Evolutionary conservation across 2,329 filamentous ascomycete genomes (phyloP).

Genomic region (Simplicillium sp.): DNA sequence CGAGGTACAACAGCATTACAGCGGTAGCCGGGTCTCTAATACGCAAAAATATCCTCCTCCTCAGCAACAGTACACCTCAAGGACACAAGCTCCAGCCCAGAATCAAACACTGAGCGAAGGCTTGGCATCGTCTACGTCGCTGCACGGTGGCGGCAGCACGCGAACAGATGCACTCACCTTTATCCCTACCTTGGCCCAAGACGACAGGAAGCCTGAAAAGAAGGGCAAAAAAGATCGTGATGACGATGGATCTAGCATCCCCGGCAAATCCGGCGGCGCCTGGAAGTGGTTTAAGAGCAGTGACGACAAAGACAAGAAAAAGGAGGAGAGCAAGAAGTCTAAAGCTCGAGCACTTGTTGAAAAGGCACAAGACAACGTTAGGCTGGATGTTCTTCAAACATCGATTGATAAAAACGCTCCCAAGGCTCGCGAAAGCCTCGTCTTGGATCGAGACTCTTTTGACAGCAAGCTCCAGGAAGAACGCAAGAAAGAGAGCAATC

Average conservation of each 20-base stretch:
- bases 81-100: conserved; percentile 10
- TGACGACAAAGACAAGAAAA: conserved; percentile 54
- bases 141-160: conserved; percentile 56
- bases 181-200: conserved; percentile 60
- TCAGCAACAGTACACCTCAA: conserved; percentile 14
- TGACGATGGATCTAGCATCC: conserved; percentile 46
- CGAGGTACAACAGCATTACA: conserved; percentile 10
- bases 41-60: conserved; percentile 4
- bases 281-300: conserved; percentile 73
- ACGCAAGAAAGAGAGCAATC: conserved; percentile 67
- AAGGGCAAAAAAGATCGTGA: conserved; percentile 67
- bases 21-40: conserved; percentile 1
- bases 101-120: conserved; percentile 16
- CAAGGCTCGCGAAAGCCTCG: conserved; percentile 70
- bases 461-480: conserved; percentile 70
- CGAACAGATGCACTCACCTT: conserved; percentile 72
- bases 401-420: conserved; percentile 64
- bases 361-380: conserved; percentile 64
- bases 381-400: conserved; percentile 77
- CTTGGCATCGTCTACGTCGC: conserved; percentile 35
- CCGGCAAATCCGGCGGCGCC: conserved; percentile 58
- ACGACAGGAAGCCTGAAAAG: conserved; percentile 67
- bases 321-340: conserved; percentile 55
- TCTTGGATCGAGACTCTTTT: conserved; percentile 68
- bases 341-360: conserved; percentile 51